Base-by-base conservation (phyloP, 176 grass and related monocot species). In the Saccharum officinarum region DNA sequence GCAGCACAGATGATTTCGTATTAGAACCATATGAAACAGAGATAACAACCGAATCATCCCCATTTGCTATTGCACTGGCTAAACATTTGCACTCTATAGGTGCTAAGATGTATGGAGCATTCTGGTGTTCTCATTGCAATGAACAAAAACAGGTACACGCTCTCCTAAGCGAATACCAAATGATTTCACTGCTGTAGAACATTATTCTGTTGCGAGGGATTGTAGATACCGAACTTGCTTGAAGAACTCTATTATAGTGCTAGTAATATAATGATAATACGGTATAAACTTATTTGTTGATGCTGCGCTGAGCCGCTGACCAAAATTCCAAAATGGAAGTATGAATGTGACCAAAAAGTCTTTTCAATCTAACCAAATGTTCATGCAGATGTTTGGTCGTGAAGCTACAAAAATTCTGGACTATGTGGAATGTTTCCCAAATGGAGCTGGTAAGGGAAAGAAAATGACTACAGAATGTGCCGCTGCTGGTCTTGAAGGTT, bases 91-190 rank as follows among this genome's bases (percentile, higher is more conserved):
- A 67, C 6, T 95, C 91, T 38, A 87, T 98, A 66, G 96, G 96
- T 63, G 96, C 96, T 75, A 98, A 95, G 86, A 95, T 98, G 91
- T 98, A 98, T 81, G 96, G 96, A 74, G 96, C 96, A 77, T 98
- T 98, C 79, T 98, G 96, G 96, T 98, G 96, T 87, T 94, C 96
- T 60, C 96, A 98, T 87, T 98, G 96, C 73, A 93, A 93, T 67
- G 93, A 98, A 85, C 96, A 98, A 75, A 95, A 98, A 69, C 89
- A 98, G 89, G 96, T 93, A 88, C 5, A n/a, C 8, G 2, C 16
- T 80, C 66, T 71, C 78, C 8, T 9, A 49, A 38, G n/a, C 46
- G 17, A 76, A 42, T 22, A 69, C 14, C 17, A 28, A 13, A 61
- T 4, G 12, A 41, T 78, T 71, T 49, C 13, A 17, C 33, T 14